phyloP scores from a whole-genome alignment of 148 eudicot genomes.

The Suaeda aralocaspica region DNA sequence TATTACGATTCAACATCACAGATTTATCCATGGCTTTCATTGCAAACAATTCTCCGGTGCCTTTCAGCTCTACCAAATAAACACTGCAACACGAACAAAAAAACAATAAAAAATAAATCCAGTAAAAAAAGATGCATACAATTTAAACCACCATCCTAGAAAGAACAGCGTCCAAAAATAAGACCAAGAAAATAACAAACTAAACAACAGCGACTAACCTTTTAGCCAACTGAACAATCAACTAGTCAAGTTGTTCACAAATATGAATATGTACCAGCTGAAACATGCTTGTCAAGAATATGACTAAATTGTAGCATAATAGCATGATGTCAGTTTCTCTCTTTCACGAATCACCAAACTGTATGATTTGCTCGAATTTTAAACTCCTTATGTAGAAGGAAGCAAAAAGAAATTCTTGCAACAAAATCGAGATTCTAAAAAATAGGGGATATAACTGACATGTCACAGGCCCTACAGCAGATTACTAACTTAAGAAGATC shows the following conservation, averaged over 20 bases:
- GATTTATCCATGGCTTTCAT: constrained; percentile 99
- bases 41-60: constrained; percentile 74
- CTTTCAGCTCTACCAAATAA: constrained; percentile 93
- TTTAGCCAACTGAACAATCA: too few relatives aligned
- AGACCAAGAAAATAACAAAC: too few relatives aligned
- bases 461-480: too few relatives aligned
- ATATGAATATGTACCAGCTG: background rate
- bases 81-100: constrained; percentile 60
- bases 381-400: background rate
- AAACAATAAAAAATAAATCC: constrained; percentile 13
- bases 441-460: too few relatives aligned
- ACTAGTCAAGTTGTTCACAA: too few relatives aligned
- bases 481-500: too few relatives aligned
- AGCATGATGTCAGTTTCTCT: background rate
- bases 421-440: too few relatives aligned
- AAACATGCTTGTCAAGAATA: background rate
- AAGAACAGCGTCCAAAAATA: background rate
- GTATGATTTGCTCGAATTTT: background rate
- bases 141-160: background rate
- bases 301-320: background rate
- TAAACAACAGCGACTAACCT: too few relatives aligned
- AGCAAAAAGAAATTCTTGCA: background rate
- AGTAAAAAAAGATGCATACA: constrained; percentile 4
- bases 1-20: constrained; percentile 86
- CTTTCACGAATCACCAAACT: background rate